phyloP scores from a whole-genome alignment of 116 monocot species.

The Phalaenopsis hybrid region DNA sequence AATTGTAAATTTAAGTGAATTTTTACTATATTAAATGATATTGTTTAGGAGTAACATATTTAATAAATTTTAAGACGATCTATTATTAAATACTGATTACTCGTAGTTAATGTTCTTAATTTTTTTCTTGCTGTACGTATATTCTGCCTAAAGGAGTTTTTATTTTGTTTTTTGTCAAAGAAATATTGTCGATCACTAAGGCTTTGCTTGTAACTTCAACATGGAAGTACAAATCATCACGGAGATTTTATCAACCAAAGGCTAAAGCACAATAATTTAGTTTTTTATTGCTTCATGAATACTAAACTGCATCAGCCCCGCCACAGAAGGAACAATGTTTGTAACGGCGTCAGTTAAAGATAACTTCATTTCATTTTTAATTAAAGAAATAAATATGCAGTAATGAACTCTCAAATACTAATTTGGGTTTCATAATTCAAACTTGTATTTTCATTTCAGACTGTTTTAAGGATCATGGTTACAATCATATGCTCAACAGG shows the following conservation, averaged over 20 bases:
- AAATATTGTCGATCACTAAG: too few species aligned
- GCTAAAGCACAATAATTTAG: too few species aligned
- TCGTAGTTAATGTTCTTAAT: background rate
- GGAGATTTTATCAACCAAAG: too few species aligned
- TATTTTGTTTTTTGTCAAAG: too few species aligned
- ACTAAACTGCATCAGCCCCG: too few species aligned
- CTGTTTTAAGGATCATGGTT: constrained; percentile 5
- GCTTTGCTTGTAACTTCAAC: too few species aligned
- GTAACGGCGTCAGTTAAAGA: background rate
- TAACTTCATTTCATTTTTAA: background rate
- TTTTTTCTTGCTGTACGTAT: background rate
- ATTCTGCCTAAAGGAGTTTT: background rate
- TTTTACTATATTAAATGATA: too few species aligned
- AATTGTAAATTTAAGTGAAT: too few species aligned
- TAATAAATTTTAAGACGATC: background rate
- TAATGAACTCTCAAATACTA: background rate
- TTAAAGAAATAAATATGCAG: background rate
- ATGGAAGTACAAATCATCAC: too few species aligned
- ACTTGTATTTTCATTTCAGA: constrained; percentile 7
- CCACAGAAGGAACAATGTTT: background rate
- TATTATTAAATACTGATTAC: background rate
- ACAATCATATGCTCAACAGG: constrained; percentile 21
- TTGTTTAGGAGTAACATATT: too few species aligned
- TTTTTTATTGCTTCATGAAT: too few species aligned
- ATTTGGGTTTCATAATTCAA: background rate